A percentile compares a stretch with the other conserved stretches of the same genome.
Conservation (phyloP, 371 early-diverging fungal species). For the Mucor circinelloides region DNA sequence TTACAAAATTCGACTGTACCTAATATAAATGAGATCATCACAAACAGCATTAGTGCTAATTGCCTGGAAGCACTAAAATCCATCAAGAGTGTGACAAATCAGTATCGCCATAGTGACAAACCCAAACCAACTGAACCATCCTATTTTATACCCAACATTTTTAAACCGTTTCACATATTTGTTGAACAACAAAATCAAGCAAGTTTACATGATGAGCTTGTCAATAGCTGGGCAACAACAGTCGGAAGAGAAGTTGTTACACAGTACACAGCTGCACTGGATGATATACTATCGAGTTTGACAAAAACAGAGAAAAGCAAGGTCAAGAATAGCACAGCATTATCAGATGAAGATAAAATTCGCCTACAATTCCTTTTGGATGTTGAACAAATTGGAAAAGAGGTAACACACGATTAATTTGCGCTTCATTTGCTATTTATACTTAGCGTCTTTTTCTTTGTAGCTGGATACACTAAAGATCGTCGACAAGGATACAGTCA, state of each 20-base stretch:
- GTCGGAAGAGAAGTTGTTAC: slow-evolving; percentile 41
- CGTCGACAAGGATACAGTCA: neutral
- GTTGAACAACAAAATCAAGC: slow-evolving; percentile 35
- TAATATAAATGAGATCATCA: slow-evolving; percentile 49
- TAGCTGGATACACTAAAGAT: slow-evolving; percentile 11
- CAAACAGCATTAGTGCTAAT: slow-evolving; percentile 47
- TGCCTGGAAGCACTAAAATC: slow-evolving; percentile 58
- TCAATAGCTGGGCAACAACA: slow-evolving; percentile 28
- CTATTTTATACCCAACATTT: slow-evolving; percentile 60
- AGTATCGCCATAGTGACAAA: slow-evolving; percentile 56
- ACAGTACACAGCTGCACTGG: slow-evolving; percentile 25
- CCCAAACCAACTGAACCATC: slow-evolving; percentile 60
- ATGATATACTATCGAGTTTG: slow-evolving; percentile 35
- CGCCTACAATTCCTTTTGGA: slow-evolving; percentile 62
- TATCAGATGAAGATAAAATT: slow-evolving; percentile 62
- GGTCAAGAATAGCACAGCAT: slow-evolving; percentile 18
- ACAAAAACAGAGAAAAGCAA: slow-evolving; percentile 37
- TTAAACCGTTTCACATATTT: slow-evolving; percentile 57
- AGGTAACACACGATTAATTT: slow-evolving; percentile 38
- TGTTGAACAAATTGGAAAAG: slow-evolving; percentile 48
- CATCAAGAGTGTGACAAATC: slow-evolving; percentile 50
- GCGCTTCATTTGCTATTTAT: neutral
- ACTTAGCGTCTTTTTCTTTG: neutral
- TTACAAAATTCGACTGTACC: slow-evolving; percentile 32
- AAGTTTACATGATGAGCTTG: slow-evolving; percentile 22